These are phyloP conservation scores for Amorphotheca resinae DNA, from an alignment of 495 filamentous ascomycete genomes.

Conservation along the genomic window DNA sequence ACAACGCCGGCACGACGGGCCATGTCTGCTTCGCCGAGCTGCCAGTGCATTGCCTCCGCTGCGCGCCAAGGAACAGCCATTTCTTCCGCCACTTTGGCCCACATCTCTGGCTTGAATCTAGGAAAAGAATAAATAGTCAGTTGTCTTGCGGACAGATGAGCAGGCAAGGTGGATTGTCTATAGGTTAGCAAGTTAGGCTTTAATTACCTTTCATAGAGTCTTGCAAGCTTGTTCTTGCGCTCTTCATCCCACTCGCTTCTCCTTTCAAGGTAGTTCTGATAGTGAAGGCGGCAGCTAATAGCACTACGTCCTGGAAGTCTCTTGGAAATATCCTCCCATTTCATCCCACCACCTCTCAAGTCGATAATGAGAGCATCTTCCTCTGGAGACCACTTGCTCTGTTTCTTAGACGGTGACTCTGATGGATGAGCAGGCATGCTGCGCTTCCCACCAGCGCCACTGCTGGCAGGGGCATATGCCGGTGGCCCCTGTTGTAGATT, in stretches of 20 bases:
- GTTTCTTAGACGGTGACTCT: slow-evolving; percentile 81
- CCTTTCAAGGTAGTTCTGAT: slow-evolving; percentile 93
- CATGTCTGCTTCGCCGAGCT: slow-evolving; percentile 88
- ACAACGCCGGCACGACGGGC: slow-evolving; percentile 74
- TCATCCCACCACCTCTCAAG: slow-evolving; percentile 78
- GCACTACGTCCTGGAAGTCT: slow-evolving; percentile 78
- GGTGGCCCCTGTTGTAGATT: slow-evolving; percentile 15
- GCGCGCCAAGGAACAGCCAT: slow-evolving; percentile 95
- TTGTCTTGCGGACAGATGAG: slow-evolving; percentile 1
- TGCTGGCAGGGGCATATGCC: slow-evolving; percentile 12
- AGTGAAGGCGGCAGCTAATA: slow-evolving; percentile 88
- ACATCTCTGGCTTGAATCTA: slow-evolving; percentile 97
- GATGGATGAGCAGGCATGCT: slow-evolving; percentile 35
- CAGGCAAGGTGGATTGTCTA: too few relatives aligned
- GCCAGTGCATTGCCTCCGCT: slow-evolving; percentile 97
- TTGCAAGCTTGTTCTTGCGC: slow-evolving; percentile 88
- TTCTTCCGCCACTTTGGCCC: slow-evolving; percentile 84
- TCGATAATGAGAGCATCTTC: slow-evolving; percentile 86
- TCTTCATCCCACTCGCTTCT: slow-evolving; percentile 92
- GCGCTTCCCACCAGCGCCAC: slow-evolving; percentile 16
- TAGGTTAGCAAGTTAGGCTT: too few relatives aligned
- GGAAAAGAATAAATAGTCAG: slow-evolving; percentile 9
- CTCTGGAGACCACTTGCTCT: slow-evolving; percentile 89
- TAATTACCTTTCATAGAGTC: slow-evolving; percentile 96
- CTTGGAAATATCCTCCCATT: slow-evolving; percentile 97